Evolutionary conservation across 2,329 filamentous ascomycete species (phyloP), one percentile per base, ranked within the genome.

Genomic region (Cytospora piceae): DNA sequence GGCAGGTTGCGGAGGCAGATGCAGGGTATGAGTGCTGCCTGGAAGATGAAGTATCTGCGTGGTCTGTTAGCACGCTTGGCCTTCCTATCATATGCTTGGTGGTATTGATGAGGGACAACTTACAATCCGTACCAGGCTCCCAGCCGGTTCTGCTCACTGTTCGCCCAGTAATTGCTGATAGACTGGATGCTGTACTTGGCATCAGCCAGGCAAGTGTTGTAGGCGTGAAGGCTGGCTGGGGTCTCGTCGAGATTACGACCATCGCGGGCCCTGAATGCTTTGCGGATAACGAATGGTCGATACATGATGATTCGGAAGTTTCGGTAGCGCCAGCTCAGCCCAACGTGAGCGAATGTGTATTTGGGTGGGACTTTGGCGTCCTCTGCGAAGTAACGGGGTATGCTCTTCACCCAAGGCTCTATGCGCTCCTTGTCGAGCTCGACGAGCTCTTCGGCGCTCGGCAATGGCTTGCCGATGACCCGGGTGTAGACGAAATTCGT

Each of bases 231-330:
- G 68, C 69, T 65, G 51, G 68, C 68, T 20, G 67, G 67, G 0
- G 67, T 67, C 17, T 67, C 64, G 62, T 69, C 65, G 29, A 66
- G 58, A 4, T 63, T 68, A 24, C 65, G 68, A 58, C 68, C 68
- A 20, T 69, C 69, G 31, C 69, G 72, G 34, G 62, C 65, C 63
- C 68, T 72, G 34, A 75, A 71, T 24, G 72, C 77, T 61, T 73
- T 74, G 4, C 78, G 76, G 29, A 82, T 79, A 22, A 83, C 76
- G 58, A 81, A 81, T 0, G 80, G 78, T 4, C 80, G 73, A 66
- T 81, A 82, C 75, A 82, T 81, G 61, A 83, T 79, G 69, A 83
- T 81, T 22, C 79, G 75, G 49, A 83, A 73, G 61, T 83, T 83
- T 8, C 77, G 74, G 49, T 75, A 74, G 15, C 81, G 74, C 78